Conservation (phyloP, 2,329 filamentous ascomycete species). For the Coniochaeta sp. region DNA sequence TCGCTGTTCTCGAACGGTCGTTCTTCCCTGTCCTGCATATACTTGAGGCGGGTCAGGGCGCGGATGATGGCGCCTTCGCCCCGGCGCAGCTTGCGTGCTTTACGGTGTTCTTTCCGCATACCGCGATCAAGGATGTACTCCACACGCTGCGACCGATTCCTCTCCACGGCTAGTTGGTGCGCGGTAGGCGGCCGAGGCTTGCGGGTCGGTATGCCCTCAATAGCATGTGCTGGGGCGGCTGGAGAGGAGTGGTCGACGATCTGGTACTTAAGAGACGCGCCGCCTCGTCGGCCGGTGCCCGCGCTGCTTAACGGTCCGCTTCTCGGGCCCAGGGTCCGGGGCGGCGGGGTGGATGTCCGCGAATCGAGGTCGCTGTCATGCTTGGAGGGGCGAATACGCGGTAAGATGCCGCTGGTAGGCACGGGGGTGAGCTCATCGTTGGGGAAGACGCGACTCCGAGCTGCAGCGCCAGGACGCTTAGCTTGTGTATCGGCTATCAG, state of each 20-base stretch:
- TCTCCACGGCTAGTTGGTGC: conserved; percentile 74
- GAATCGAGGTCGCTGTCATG: conserved; percentile 50
- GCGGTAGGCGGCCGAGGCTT: conserved; percentile 72
- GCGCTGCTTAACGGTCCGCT: conserved; percentile 15
- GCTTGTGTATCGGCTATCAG: conserved; percentile 55
- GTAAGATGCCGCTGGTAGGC: conserved; percentile 48
- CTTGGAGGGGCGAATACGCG: conserved; percentile 55
- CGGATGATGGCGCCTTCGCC: conserved; percentile 61
- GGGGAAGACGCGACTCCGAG: not conserved
- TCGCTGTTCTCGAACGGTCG: conserved; percentile 54
- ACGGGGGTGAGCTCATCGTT: conserved; percentile 16
- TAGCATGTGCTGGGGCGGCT: conserved; percentile 36
- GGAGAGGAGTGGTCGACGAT: conserved; percentile 56
- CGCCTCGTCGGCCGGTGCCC: conserved; percentile 30
- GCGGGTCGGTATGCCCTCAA: conserved; percentile 48
- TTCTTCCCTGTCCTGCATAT: conserved; percentile 31
- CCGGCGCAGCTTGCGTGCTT: conserved; percentile 52
- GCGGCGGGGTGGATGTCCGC: conserved; percentile 44
- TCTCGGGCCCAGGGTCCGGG: conserved; percentile 27
- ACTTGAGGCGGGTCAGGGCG: conserved; percentile 56
- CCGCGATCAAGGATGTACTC: conserved; percentile 75
- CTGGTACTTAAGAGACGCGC: conserved; percentile 49
- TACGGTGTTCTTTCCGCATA: conserved; percentile 58
- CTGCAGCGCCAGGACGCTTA: conserved; percentile 37
- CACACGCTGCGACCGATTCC: conserved; percentile 71